Percentiles rank a stretch among this genome's conserved stretches.
These are phyloP conservation scores for Corynascus novoguineensis DNA, from an alignment of 495 filamentous ascomycete genomes.

Conservation along the genomic window DNA sequence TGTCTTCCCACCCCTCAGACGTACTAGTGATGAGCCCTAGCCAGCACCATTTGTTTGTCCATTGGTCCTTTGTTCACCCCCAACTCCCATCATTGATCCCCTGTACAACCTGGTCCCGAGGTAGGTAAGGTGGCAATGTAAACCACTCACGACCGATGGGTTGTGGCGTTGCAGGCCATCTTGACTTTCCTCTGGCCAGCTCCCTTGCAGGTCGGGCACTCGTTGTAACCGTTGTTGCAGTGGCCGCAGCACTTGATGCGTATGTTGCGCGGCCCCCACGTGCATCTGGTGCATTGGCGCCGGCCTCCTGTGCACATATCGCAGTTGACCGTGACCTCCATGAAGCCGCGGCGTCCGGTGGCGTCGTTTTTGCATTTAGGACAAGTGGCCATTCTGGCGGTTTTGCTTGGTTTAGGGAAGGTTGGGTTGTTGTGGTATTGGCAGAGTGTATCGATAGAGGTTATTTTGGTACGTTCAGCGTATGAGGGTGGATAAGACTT, in stretches of 20 bases:
- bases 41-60: too few relatives aligned
- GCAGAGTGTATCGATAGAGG: not conserved
- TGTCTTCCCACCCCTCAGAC: not conserved
- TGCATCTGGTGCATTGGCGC: not conserved
- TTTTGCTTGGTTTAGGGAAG: not conserved
- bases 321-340: not conserved
- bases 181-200: not conserved
- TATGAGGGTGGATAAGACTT: not conserved
- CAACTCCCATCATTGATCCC: too few relatives aligned
- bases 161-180: not conserved
- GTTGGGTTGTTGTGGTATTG: not conserved
- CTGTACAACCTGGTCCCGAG: too few relatives aligned
- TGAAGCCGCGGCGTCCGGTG: not conserved
- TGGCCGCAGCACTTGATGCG: slow-evolving; percentile 1
- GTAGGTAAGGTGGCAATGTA: too few relatives aligned
- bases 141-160: not conserved
- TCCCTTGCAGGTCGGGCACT: not conserved
- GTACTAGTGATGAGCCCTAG: not conserved
- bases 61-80: too few relatives aligned
- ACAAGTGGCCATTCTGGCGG: not conserved
- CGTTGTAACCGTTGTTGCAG: not conserved
- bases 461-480: not conserved
- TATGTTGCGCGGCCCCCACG: not conserved
- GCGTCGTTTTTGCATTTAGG: not conserved
- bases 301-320: not conserved